Evolutionary conservation across 148 eudicot species (phyloP).

Genomic region (Diospyros lotus): DNA sequence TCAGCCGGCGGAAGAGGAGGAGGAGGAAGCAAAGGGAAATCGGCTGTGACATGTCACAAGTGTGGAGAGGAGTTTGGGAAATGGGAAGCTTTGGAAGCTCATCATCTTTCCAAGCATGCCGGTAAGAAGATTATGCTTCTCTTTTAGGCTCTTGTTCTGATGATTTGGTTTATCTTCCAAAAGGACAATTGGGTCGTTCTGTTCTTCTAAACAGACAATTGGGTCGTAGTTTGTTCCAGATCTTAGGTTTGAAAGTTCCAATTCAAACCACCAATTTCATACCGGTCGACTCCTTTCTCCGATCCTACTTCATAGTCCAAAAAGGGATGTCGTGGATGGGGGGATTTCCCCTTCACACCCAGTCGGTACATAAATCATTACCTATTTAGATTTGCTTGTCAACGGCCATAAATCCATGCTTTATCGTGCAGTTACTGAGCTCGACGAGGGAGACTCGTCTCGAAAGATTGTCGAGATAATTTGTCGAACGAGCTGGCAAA

Average conservation of each 20-base stretch:
- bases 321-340: no score
- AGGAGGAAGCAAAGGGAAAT: constrained; percentile 37
- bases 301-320: no score
- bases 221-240: no score
- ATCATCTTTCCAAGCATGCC: constrained; percentile 95
- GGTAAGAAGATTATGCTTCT: constrained; percentile 32
- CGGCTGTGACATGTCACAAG: constrained; percentile 64
- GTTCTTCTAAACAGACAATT: neutral
- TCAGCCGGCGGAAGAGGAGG: neutral
- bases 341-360: no score
- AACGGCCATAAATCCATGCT: neutral
- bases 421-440: constrained; percentile 67
- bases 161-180: neutral
- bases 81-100: constrained; percentile 94
- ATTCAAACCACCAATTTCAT: no score
- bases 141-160: no score
- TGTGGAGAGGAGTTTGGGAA: constrained; percentile 84
- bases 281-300: no score
- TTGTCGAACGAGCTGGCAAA: constrained; percentile 77
- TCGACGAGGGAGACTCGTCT: constrained; percentile 86
- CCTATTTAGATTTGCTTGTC: neutral
- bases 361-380: no score
- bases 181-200: neutral
- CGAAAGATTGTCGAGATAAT: constrained; percentile 92
- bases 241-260: no score